A percentile compares a stretch with the other conserved stretches of the same genome.
phyloP scores from a whole-genome alignment of 2,329 filamentous ascomycete species.

The Paracamarosporium sp. region DNA sequence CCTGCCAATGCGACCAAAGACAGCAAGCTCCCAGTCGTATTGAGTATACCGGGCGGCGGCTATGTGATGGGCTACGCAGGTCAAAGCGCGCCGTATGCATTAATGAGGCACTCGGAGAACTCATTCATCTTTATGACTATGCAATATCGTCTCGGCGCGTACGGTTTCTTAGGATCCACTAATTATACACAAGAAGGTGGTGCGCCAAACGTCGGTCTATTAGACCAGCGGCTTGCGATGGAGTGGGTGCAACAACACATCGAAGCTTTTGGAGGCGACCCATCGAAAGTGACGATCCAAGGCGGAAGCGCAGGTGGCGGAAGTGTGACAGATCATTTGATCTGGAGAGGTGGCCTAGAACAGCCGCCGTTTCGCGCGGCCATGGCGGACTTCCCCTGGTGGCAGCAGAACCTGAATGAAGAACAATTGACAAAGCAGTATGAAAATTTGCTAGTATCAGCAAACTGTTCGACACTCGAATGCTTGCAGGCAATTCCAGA shows the following conservation, averaged over 20 bases:
- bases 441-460: slow-evolving; percentile 25
- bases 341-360: slow-evolving; percentile 39
- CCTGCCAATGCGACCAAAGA: slow-evolving; percentile 27
- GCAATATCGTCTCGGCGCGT: slow-evolving; percentile 66
- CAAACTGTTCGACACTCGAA: slow-evolving; percentile 32
- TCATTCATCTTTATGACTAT: slow-evolving; percentile 62
- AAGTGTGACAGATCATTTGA: slow-evolving; percentile 51
- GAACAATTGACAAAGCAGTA: slow-evolving; percentile 40
- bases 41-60: slow-evolving; percentile 43
- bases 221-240: slow-evolving; percentile 65
- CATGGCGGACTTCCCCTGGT: slow-evolving; percentile 45
- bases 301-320: slow-evolving; percentile 65
- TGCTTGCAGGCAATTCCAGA: slow-evolving; percentile 30
- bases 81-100: slow-evolving; percentile 23
- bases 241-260: slow-evolving; percentile 67
- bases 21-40: slow-evolving; percentile 37
- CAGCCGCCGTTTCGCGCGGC: slow-evolving; percentile 46
- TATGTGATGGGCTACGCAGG: slow-evolving; percentile 32
- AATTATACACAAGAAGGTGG: slow-evolving; percentile 59
- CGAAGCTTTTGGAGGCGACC: slow-evolving; percentile 55
- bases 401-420: slow-evolving; percentile 40
- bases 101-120: slow-evolving; percentile 38
- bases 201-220: slow-evolving; percentile 65
- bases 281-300: slow-evolving; percentile 63
- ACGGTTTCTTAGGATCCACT: slow-evolving; percentile 66